Conservation (phyloP, 805 yeast genomes). For the Wickerhamomyces bisporus region DNA sequence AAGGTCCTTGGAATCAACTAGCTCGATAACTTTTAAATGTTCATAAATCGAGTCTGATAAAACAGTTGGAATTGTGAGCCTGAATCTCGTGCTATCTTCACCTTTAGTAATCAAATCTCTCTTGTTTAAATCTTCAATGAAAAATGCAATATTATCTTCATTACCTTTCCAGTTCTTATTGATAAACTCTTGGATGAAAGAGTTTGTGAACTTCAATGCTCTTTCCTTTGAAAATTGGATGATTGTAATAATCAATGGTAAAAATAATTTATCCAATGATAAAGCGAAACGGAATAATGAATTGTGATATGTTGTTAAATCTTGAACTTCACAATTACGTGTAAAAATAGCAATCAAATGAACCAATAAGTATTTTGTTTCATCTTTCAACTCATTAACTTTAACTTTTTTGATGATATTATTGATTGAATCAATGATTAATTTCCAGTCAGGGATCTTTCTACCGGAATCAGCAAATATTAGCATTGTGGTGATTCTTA, state of each 20-base stretch:
- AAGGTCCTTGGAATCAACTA: constrained; percentile 14
- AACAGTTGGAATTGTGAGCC: constrained; percentile 13
- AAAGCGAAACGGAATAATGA: constrained; percentile 36
- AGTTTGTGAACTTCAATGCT: constrained; percentile 37
- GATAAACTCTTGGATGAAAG: constrained; percentile 45
- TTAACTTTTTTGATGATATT: constrained; percentile 5
- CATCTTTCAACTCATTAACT: neutral
- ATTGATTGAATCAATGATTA: constrained; percentile 20
- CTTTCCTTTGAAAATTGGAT: constrained; percentile 39
- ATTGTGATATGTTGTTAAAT: constrained; percentile 43
- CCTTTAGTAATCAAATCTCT: constrained; percentile 17
- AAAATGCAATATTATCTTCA: constrained; percentile 34
- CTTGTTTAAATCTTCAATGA: constrained; percentile 33
- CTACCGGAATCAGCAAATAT: constrained; percentile 68
- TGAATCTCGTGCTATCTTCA: constrained; percentile 12
- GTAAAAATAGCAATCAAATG: constrained; percentile 45
- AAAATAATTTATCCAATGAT: constrained; percentile 31
- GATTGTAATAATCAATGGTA: constrained; percentile 44
- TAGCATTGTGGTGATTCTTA: constrained; percentile 40
- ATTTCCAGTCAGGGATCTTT: constrained; percentile 51
- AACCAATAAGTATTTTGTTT: constrained; percentile 24
- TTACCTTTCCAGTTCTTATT: constrained; percentile 35
- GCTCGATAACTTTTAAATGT: constrained; percentile 4
- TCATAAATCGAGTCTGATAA: constrained; percentile 8
- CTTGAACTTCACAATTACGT: constrained; percentile 49